Evolutionary conservation across 2,329 filamentous ascomycete genomes (phyloP).

Genomic region (Neocucurbitaria cava): DNA sequence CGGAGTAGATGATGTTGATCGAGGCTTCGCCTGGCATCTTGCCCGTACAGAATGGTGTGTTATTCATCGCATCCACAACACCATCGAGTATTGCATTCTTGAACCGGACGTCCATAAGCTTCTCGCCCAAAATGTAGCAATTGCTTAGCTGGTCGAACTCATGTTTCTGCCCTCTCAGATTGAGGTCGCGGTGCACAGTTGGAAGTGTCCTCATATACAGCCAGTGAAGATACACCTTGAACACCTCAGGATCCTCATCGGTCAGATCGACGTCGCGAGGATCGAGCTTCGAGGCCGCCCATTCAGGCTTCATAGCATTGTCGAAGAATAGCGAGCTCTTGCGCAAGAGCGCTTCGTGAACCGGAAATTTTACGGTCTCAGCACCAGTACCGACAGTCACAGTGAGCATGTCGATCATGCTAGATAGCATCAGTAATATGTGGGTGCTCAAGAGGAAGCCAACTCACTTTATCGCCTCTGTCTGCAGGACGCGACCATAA

Average conservation of each 20-base stretch:
- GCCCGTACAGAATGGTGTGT: slow-evolving; percentile 7
- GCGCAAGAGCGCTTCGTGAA: neutral
- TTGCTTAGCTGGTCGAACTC: neutral
- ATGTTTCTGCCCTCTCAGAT: neutral
- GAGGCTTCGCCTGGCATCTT: neutral
- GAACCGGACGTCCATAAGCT: slow-evolving; percentile 19
- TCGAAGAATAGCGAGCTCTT: neutral
- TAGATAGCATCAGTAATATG: neutral
- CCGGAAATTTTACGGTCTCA: neutral
- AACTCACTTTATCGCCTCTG: neutral
- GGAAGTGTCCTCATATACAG: slow-evolving; percentile 14
- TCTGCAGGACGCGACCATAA: neutral
- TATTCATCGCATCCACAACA: slow-evolving; percentile 19
- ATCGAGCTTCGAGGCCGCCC: neutral
- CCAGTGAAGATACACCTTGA: slow-evolving; percentile 17
- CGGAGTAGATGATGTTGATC: slow-evolving; percentile 26
- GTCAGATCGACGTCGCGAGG: slow-evolving; percentile 8
- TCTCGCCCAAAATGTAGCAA: slow-evolving; percentile 25
- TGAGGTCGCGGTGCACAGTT: slow-evolving; percentile 1
- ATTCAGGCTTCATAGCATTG: neutral
- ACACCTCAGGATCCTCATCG: slow-evolving; percentile 14
- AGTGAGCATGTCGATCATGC: neutral
- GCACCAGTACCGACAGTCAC: neutral
- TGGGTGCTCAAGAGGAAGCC: neutral
- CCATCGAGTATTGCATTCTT: slow-evolving; percentile 24